Conservation (phyloP, 805 yeast genomes). For the Schwanniomyces polymorphus region DNA sequence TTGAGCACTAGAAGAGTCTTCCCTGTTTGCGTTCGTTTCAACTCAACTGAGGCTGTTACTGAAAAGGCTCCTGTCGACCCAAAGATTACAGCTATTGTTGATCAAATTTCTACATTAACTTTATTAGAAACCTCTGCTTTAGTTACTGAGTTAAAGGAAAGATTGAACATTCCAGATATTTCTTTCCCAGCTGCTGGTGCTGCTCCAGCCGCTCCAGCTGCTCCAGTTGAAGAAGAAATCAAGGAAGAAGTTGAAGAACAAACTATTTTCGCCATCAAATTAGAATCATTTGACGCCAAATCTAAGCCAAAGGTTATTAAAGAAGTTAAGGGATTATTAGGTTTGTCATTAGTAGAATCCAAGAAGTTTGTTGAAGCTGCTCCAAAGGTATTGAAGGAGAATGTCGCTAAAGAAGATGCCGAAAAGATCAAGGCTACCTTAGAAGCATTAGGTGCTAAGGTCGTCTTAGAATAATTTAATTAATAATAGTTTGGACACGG, state of each 20-base stretch:
- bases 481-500: background rate
- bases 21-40: slow-evolving; percentile 40
- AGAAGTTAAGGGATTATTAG: slow-evolving; percentile 90
- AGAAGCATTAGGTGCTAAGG: slow-evolving; percentile 95
- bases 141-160: slow-evolving; percentile 74
- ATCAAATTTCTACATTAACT: slow-evolving; percentile 87
- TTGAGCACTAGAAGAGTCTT: slow-evolving; percentile 24
- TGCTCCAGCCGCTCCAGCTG: slow-evolving; percentile 59
- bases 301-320: slow-evolving; percentile 96
- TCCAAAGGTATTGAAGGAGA: slow-evolving; percentile 93
- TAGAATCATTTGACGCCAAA: slow-evolving; percentile 92
- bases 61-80: slow-evolving; percentile 68
- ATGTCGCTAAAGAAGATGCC: slow-evolving; percentile 96
- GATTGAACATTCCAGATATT: slow-evolving; percentile 91
- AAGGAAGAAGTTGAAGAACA: slow-evolving; percentile 85
- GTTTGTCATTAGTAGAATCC: slow-evolving; percentile 91
- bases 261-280: slow-evolving; percentile 87
- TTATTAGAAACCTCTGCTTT: slow-evolving; percentile 89
- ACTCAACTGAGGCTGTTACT: slow-evolving; percentile 42
- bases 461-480: slow-evolving; percentile 69
- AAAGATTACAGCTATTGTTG: slow-evolving; percentile 83
- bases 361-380: slow-evolving; percentile 98
- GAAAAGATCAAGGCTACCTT: slow-evolving; percentile 91
- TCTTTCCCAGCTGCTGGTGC: slow-evolving; percentile 72
- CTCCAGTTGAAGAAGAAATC: slow-evolving; percentile 69